Conservation (phyloP, 371 early-diverging fungal genomes). For the Lichtheimia hyalospora region DNA sequence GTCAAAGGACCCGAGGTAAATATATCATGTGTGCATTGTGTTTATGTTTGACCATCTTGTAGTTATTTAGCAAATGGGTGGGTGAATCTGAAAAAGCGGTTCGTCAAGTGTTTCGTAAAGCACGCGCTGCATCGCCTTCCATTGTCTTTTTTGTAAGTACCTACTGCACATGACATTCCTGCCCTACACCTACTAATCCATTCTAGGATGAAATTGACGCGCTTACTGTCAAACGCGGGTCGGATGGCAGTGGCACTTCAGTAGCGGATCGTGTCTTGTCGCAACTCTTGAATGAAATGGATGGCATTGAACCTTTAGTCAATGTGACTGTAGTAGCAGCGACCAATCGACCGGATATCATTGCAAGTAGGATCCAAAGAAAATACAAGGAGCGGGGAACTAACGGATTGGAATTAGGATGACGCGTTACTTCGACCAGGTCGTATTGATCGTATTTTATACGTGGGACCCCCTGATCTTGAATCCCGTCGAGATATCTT, state of each 20-base stretch:
- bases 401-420: slow-evolving; percentile 59
- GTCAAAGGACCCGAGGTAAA: slow-evolving; percentile 95
- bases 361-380: slow-evolving; percentile 65
- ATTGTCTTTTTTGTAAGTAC: slow-evolving; percentile 95
- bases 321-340: slow-evolving; percentile 97
- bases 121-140: slow-evolving; percentile 92
- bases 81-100: slow-evolving; percentile 98
- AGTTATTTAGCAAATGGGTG: slow-evolving; percentile 97
- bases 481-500: slow-evolving; percentile 84
- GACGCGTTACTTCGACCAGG: slow-evolving; percentile 95
- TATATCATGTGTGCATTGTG: slow-evolving; percentile 5
- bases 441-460: slow-evolving; percentile 93
- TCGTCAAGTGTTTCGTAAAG: slow-evolving; percentile 92
- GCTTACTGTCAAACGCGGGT: slow-evolving; percentile 80
- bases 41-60: background rate
- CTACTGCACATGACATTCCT: background rate
- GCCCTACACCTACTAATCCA: no score
- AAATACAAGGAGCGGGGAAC: background rate
- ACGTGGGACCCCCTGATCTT: slow-evolving; percentile 89
- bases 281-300: slow-evolving; percentile 92
- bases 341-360: slow-evolving; percentile 98
- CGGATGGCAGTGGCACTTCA: slow-evolving; percentile 72
- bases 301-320: slow-evolving; percentile 93
- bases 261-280: slow-evolving; percentile 94
- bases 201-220: slow-evolving; percentile 97